Base-by-base conservation (phyloP, 352 stramenopile genomes). In the Blastocystis sp. region DNA sequence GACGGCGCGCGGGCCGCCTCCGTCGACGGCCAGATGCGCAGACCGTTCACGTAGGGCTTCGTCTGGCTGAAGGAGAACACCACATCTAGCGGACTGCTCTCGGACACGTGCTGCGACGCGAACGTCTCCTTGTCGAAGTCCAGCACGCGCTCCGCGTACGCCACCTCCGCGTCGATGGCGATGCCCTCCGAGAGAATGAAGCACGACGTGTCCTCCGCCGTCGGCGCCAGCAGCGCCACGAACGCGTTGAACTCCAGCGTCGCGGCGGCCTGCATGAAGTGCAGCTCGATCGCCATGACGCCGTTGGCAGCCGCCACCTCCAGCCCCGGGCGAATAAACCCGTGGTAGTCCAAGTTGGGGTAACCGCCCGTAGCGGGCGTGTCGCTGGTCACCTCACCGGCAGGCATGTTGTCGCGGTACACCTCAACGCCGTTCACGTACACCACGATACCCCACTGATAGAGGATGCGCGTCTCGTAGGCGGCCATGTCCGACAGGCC, bases 401-500 rank as follows among this genome's bases (percentile, higher is more conserved):
- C 7, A 74, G 76, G 76, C 9, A 86, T 19, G 40, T 86, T 86
- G 53, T 76, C 61, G 45, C 76, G 76, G 11, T 48, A 43, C 19
- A 86, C 52, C 28, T 86, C 76, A 14, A 59, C 11, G n/a, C 76
- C 76, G 40, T 86, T 86, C 3, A 86, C 38, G n/a, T 86, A 86
- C 19, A 61, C 64, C 19, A 76, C 40, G 19, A 86, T 43, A 45
- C 76, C 76, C 1, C 40, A 11, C 14, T 71, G 7, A 28, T 70
- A 70, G 28, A 48, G 48, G 21, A 86, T 34, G 28, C 76, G 38
- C 64, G 60, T 2, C 28, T 86, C 76, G n/a, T 76, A 86, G 1
- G 76, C 45, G 53, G 76, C 76, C 61, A 76, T 76, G 9, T 34
- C 64, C 19, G 11, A 21, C 2, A 86, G 1, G 40, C 64, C 76